Base-by-base conservation (phyloP, 2,329 filamentous ascomycete genomes). In the Neopestalotiopsis sp. region DNA sequence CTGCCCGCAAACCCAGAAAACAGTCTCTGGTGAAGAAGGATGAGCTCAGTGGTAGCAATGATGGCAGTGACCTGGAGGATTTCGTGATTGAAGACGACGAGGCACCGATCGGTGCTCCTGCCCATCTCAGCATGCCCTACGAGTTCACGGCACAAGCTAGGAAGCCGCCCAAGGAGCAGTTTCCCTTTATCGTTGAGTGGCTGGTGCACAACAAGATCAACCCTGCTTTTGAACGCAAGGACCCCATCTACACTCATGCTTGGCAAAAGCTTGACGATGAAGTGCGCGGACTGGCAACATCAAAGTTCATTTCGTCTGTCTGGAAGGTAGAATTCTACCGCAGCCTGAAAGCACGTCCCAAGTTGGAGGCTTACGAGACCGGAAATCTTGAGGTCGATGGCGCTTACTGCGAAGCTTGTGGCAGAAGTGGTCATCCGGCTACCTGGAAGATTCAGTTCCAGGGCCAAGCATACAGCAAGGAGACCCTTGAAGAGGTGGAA, bases 181-280 rank as follows among this genome's bases (percentile, higher is more conserved):
- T 95, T 81, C 88, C 87, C 62, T 89, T 91, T 73, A 91, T 89
- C 0, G 84, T 95, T 1, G 92, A 94, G 76, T 95, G 92, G 92
- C 91, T 95, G 80, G 90, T 95, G 2, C 92, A 94, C 74, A 92
- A 92, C 76, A 91, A 91, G 73, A 85, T 96, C 65, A 91, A 94
- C 72, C 92, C 92, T 0, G 88, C 84, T 0, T 95, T 94, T 74
- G 81, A 86, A 12, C 76, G 76, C 20, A 81, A 86, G 4, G 88
- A 93, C 69, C 83, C 87, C 7, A 81, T 94, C 13, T 96, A 94
- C 78, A 75, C 81, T 13, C 83, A 92, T 32, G 90, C 92, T 0
- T 94, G 94, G 82, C 81, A 82, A 63, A 94, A 93, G 75, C 83
- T 95, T 0, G 88, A 93, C 71, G 89, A 92, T 72, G 91, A 94